Percentiles rank a stretch among this genome's conserved stretches.
These are phyloP conservation scores for Fusarium tjaetaba DNA, from an alignment of 2,329 filamentous ascomycete genomes.

Conservation along the genomic window DNA sequence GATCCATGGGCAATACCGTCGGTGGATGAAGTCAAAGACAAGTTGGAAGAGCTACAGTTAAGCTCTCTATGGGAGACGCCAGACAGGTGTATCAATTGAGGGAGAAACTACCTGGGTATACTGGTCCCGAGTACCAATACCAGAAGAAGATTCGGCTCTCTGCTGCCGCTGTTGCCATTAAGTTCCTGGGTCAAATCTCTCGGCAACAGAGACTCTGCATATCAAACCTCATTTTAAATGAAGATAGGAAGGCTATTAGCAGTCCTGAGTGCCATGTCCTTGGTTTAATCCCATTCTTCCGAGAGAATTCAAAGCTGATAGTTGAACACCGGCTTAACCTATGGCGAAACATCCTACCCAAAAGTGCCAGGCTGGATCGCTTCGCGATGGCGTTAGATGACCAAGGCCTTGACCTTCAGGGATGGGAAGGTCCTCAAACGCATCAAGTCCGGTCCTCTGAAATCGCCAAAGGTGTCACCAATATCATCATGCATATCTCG, in stretches of 20 bases:
- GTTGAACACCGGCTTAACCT: slow-evolving; percentile 18
- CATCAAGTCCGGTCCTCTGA: not conserved
- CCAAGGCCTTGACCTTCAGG: not conserved
- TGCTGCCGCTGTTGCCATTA: slow-evolving; percentile 4
- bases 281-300: slow-evolving; percentile 21
- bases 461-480: not conserved
- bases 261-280: not conserved
- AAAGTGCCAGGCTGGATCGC: rapidly evolving
- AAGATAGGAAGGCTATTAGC: not conserved
- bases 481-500: not conserved
- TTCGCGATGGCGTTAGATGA: not conserved
- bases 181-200: not conserved
- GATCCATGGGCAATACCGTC: not conserved
- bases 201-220: not conserved
- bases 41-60: not conserved
- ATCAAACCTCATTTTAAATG: not conserved
- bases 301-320: slow-evolving; percentile 1
- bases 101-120: not conserved
- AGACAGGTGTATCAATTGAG: not conserved
- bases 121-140: not conserved
- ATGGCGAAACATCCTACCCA: not conserved
- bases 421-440: no score
- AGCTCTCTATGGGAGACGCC: not conserved
- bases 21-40: not conserved
- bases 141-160: not conserved